phyloP scores from a whole-genome alignment of 139 green algal species.

The Tetradesmus lagerheimii region DNA sequence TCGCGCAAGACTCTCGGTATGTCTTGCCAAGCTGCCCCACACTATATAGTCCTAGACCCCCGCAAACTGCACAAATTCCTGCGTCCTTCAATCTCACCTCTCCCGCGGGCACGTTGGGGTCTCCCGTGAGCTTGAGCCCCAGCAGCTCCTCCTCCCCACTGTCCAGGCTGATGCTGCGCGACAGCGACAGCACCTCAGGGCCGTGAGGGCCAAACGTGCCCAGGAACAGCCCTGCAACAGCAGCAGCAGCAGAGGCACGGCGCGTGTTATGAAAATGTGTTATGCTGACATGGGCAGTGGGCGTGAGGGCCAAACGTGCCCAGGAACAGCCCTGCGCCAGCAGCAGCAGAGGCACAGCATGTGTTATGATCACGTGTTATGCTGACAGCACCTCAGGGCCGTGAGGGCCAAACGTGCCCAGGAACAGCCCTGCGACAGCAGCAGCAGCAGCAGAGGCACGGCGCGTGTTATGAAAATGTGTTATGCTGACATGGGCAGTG shows the following conservation, averaged over 20 bases:
- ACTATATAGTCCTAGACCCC: no score
- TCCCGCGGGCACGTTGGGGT: constrained; percentile 91
- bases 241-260: constrained; percentile 10
- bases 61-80: no score
- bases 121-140: constrained; percentile 91
- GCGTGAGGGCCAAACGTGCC: constrained; percentile 92
- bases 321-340: constrained; percentile 53
- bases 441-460: constrained; percentile 6
- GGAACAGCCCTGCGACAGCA: not conserved
- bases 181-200: constrained; percentile 54
- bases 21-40: no score
- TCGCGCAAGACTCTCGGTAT: no score
- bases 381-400: constrained; percentile 91
- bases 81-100: constrained; percentile 52
- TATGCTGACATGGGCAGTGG: no score
- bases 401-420: constrained; percentile 92
- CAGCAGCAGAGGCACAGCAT: not conserved
- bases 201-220: constrained; percentile 92
- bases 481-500: no score
- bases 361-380: not conserved
- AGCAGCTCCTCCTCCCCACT: constrained; percentile 76
- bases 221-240: constrained; percentile 54
- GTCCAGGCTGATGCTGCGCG: constrained; percentile 19
- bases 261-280: no score
- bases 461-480: no score